phyloP scores from a whole-genome alignment of 2,329 filamentous ascomycete genomes.

The Cercospora sesami region DNA sequence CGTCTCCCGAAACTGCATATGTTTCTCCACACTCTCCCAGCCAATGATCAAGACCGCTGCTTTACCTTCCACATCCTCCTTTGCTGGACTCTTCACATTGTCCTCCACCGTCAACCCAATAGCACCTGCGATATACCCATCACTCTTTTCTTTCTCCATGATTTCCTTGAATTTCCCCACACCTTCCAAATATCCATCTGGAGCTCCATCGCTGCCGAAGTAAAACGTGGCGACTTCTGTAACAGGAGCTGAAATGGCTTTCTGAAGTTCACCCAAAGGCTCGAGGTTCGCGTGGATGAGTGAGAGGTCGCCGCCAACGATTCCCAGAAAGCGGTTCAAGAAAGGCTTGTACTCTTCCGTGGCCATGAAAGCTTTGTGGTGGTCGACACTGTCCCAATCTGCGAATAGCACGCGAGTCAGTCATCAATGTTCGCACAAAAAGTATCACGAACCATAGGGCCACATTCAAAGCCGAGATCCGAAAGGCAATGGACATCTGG shows the following conservation, averaged over 20 bases:
- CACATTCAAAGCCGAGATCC: background rate
- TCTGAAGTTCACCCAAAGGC: conserved; percentile 21
- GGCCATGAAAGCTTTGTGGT: conserved; percentile 46
- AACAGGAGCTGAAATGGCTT: conserved; percentile 44
- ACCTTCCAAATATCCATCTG: conserved; percentile 36
- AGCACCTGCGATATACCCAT: conserved; percentile 28
- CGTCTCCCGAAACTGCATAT: conserved; percentile 50
- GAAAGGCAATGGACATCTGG: background rate
- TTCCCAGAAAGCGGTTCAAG: conserved; percentile 33
- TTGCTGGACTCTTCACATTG: conserved; percentile 27
- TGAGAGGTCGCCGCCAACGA: conserved; percentile 34
- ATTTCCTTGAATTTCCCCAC: conserved; percentile 44
- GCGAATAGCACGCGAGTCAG: background rate
- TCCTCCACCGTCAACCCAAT: conserved; percentile 32
- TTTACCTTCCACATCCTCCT: conserved; percentile 43
- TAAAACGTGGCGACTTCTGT: conserved; percentile 53
- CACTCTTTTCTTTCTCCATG: conserved; percentile 36
- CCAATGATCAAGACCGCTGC: conserved; percentile 50
- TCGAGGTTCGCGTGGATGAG: conserved; percentile 42
- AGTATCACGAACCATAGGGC: background rate
- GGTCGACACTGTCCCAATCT: conserved; percentile 48
- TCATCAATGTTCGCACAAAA: background rate
- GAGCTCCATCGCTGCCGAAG: conserved; percentile 42
- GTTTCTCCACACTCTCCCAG: conserved; percentile 54
- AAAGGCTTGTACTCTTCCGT: conserved; percentile 44